phyloP scores from a whole-genome alignment of 305 asterid species.

The Fraxinus baroniana region DNA sequence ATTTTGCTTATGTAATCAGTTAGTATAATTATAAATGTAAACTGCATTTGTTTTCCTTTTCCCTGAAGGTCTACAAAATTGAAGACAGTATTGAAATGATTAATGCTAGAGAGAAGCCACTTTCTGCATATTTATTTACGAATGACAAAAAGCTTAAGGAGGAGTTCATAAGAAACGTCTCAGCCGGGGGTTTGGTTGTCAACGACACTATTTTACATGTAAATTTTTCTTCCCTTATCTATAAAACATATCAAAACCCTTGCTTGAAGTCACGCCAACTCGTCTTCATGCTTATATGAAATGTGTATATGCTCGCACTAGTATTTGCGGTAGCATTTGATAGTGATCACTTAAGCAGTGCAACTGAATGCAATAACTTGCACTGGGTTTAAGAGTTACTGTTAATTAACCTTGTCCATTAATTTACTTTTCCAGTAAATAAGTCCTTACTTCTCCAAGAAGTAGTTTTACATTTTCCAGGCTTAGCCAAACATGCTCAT shows the following conservation, averaged over 20 bases:
- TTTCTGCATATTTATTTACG: conserved; percentile 84
- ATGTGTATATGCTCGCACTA: not conserved
- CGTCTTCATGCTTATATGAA: not conserved
- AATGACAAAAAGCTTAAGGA: conserved; percentile 68
- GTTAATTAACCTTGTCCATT: not conserved
- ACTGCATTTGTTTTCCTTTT: conserved; percentile 5
- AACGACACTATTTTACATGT: conserved; percentile 75
- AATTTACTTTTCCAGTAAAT: not conserved
- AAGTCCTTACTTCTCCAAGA: not conserved
- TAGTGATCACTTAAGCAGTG: not conserved
- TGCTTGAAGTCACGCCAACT: not conserved
- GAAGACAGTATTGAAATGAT: conserved; percentile 61
- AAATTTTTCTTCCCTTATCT: conserved; percentile 23
- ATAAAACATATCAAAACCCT: not conserved
- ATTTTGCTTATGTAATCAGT: not conserved
- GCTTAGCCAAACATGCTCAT: not conserved
- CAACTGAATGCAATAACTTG: not conserved
- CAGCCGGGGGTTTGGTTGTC: conserved; percentile 72
- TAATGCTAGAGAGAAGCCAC: conserved; percentile 73
- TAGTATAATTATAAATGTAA: not conserved
- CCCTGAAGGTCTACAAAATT: conserved; percentile 57
- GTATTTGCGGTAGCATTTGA: not conserved
- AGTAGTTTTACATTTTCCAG: not conserved
- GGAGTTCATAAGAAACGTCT: conserved; percentile 56
- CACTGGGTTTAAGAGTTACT: not conserved